phyloP scores from a whole-genome alignment of 192 early-diverging fungal species.

The Rhizophagus prolifer region DNA sequence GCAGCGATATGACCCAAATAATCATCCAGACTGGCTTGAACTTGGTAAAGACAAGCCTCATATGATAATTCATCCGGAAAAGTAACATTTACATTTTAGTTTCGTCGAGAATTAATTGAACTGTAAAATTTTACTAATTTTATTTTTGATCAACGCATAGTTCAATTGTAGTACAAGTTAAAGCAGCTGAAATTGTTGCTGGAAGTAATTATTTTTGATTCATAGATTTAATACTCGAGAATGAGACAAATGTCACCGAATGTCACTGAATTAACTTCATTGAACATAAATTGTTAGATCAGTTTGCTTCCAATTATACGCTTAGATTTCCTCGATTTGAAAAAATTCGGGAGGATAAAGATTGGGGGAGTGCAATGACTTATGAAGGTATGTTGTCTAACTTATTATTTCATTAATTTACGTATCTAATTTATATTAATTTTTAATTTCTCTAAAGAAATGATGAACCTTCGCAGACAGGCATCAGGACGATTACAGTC shows the following conservation, averaged over 20 bases:
- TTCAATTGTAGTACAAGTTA: slow-evolving; percentile 20
- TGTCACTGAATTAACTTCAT: background rate
- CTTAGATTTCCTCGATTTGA: slow-evolving; percentile 79
- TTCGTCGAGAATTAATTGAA: background rate
- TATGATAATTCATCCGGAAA: slow-evolving; percentile 61
- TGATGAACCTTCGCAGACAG: slow-evolving; percentile 21
- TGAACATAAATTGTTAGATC: slow-evolving; percentile 37
- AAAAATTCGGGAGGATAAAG: slow-evolving; percentile 66
- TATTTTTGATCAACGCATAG: background rate
- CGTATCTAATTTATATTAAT: background rate
- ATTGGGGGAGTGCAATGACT: slow-evolving; percentile 47
- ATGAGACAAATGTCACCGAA: too few species aligned
- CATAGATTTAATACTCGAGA: background rate
- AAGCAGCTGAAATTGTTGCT: slow-evolving; percentile 23
- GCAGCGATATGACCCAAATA: slow-evolving; percentile 35
- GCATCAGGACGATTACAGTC: slow-evolving; percentile 9
- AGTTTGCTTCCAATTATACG: slow-evolving; percentile 62
- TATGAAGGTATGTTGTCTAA: slow-evolving; percentile 31
- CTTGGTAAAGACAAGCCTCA: slow-evolving; percentile 69
- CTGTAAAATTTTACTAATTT: too few species aligned
- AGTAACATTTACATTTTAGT: slow-evolving; percentile 27
- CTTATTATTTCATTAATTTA: background rate
- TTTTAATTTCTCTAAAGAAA: slow-evolving; percentile 15
- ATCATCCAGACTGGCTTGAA: slow-evolving; percentile 36
- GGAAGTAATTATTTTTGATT: background rate